A percentile compares a stretch with the other conserved stretches of the same genome.
Evolutionary conservation across 129 eudicot species (phyloP).

Genomic region (Rutidosis leptorrhynchoides): DNA sequence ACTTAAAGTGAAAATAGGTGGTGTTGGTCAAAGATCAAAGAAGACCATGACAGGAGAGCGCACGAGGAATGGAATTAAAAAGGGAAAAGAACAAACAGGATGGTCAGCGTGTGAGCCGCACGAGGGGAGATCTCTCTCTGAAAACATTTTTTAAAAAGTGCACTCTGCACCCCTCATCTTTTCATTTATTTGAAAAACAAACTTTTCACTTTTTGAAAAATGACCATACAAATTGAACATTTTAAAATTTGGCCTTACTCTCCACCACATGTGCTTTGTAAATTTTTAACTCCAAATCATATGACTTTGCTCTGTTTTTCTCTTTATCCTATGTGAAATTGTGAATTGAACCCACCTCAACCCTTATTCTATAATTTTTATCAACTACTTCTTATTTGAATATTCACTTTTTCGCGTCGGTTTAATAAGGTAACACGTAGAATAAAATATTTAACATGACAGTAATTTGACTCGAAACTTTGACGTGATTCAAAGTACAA

Average conservation of each 20-base stretch:
- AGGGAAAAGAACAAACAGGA: conserved; percentile 50
- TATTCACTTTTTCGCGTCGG: conserved; percentile 13
- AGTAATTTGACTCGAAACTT: conserved; percentile 10
- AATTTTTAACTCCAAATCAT: conserved; percentile 25
- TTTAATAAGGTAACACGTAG: not conserved
- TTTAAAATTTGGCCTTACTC: conserved; percentile 15
- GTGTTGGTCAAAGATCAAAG: conserved; percentile 31
- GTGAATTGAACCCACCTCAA: conserved; percentile 18
- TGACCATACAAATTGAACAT: conserved; percentile 16
- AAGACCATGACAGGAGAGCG: conserved; percentile 41
- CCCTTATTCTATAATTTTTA: not conserved
- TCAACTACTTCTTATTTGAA: not conserved
- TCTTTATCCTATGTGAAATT: conserved; percentile 32
- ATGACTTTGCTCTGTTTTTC: conserved; percentile 27
- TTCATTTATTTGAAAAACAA: conserved; percentile 10
- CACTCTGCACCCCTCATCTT: conserved; percentile 36
- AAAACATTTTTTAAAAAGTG: conserved; percentile 36
- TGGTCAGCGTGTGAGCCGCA: conserved; percentile 78
- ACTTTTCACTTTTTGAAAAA: conserved; percentile 17
- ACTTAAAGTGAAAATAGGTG: not conserved
- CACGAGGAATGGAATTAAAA: conserved; percentile 45
- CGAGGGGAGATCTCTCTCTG: conserved; percentile 62
- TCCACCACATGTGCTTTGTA: conserved; percentile 24
- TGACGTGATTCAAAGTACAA: conserved; percentile 8
- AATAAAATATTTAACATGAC: not conserved